Percentiles rank a stretch among this genome's conserved stretches.
Evolutionary conservation across 306 rosid genomes (phyloP).

Genomic region (Begonia masoniana): DNA sequence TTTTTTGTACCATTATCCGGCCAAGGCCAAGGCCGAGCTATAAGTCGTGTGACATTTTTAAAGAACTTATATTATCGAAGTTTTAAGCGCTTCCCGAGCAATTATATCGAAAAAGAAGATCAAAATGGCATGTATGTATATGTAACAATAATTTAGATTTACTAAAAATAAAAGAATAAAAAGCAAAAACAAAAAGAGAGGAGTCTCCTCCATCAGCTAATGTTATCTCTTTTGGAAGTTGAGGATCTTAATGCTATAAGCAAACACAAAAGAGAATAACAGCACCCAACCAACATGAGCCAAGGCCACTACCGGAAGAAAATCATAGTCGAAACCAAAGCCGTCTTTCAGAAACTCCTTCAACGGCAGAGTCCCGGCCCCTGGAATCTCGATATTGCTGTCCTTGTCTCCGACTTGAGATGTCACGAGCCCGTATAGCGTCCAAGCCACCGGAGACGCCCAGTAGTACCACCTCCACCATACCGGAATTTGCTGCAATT

Average conservation of each 20-base stretch:
- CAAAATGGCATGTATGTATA: no score
- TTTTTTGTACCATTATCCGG: no score
- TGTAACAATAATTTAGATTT: no score
- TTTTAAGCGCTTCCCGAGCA: no score
- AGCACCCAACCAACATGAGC: constrained; percentile 38
- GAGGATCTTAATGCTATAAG: constrained; percentile 52
- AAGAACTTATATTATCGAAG: no score
- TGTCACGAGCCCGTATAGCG: constrained; percentile 26
- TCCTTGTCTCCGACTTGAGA: constrained; percentile 30
- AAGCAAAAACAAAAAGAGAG: no score
- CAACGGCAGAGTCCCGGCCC: constrained; percentile 11
- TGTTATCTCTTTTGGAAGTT: constrained; percentile 47
- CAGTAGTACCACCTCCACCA: constrained; percentile 52
- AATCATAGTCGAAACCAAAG: constrained; percentile 30
- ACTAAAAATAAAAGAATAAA: no score
- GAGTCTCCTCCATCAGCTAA: no score
- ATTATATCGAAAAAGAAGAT: no score
- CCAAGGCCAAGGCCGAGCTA: no score
- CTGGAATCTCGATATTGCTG: constrained; percentile 16
- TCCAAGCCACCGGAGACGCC: constrained; percentile 42
- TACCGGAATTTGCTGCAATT: constrained; percentile 27
- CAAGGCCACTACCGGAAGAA: constrained; percentile 27
- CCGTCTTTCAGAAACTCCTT: constrained; percentile 24
- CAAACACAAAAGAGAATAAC: constrained; percentile 39
- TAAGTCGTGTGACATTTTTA: no score